Base-by-base conservation (phyloP, 2,329 filamentous ascomycete species). In the Aciculosporium take region DNA sequence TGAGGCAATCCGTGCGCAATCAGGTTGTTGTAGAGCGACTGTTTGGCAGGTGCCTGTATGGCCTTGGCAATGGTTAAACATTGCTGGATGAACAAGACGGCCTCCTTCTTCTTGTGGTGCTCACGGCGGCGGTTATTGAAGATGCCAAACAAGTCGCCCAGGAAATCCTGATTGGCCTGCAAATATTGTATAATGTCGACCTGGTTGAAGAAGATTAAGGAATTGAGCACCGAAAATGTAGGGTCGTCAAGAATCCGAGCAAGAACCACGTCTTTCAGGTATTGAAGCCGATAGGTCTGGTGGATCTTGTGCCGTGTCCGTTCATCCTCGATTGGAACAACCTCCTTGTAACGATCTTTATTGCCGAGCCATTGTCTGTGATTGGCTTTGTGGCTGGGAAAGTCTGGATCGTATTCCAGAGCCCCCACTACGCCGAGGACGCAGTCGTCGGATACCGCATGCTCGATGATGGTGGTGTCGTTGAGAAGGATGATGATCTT, bases 161-260 rank as follows among this genome's bases (percentile, higher is more conserved):
- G 66, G 54, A 94, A 95, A 2, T 65, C 63, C 1, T 68, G 68
- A 53, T 94, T 94, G 21, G 71, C 72, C 60, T 95, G 88, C n/a
- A 98, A 71, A 61, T 96, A 85, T 55, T 89, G 84, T 38, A 98
- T 82, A 56, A 98, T 95, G 56, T 96, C 91, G 52, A 96, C 88
- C 65, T 98, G 91, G 64, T 96, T 91, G 71, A 94, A 98, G 67
- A 95, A 98, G 51, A 98, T 98, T 52, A 96, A 74, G 39, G 87
- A 94, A 63, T 96, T 98, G 49, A 98, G 78, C 21, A 96, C 88
- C 20, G 86, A 94, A 60, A 96, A 98, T 17, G 91, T 98, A 38
- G 89, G 89, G 59, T 98, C 91, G 62, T 98, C 91, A 46, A 98
- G 72, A 48, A 98, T 96, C 47, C 91, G 79, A 24, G 91, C 91